Evolutionary conservation across 192 early-diverging fungal genomes (phyloP).

Genomic region (Backusella tarrabulga): DNA sequence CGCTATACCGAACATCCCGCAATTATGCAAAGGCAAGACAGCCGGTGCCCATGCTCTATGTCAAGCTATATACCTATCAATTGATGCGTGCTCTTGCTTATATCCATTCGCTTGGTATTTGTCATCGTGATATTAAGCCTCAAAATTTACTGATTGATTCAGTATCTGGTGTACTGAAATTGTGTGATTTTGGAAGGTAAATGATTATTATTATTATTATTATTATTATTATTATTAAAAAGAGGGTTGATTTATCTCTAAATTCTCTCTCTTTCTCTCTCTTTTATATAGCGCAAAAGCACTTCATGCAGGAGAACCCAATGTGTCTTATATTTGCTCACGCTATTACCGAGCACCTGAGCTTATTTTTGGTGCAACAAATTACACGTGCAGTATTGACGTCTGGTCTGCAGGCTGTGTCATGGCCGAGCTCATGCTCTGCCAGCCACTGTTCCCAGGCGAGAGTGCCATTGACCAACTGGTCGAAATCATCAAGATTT

Average conservation of each 20-base stretch:
- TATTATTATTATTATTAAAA: no score
- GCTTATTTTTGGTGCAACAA: conserved; percentile 92
- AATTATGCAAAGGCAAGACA: conserved; percentile 88
- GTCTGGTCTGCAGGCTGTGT: conserved; percentile 96
- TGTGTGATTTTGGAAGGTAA: conserved; percentile 92
- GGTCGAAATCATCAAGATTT: conserved; percentile 97
- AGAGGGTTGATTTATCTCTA: neutral
- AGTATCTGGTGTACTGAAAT: conserved; percentile 83
- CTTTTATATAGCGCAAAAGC: conserved; percentile 77
- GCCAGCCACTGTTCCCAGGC: conserved; percentile 90
- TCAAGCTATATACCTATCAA: conserved; percentile 99
- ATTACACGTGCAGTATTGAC: conserved; percentile 87
- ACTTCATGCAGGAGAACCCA: conserved; percentile 90
- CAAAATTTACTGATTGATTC: conserved; percentile 95
- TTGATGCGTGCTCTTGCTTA: conserved; percentile 94
- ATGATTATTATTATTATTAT: neutral
- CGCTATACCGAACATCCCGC: conserved; percentile 88
- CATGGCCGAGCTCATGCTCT: conserved; percentile 93
- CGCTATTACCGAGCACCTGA: conserved; percentile 96
- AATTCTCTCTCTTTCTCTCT: neutral
- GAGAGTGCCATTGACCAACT: conserved; percentile 97
- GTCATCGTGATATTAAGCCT: conserved; percentile 98
- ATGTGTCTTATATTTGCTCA: conserved; percentile 97
- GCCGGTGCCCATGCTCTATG: conserved; percentile 85
- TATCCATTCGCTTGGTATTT: conserved; percentile 96